These are phyloP conservation scores for Anastatica hierochuntica DNA, from an alignment of 345 rosid genomes.

Conservation along the genomic window DNA sequence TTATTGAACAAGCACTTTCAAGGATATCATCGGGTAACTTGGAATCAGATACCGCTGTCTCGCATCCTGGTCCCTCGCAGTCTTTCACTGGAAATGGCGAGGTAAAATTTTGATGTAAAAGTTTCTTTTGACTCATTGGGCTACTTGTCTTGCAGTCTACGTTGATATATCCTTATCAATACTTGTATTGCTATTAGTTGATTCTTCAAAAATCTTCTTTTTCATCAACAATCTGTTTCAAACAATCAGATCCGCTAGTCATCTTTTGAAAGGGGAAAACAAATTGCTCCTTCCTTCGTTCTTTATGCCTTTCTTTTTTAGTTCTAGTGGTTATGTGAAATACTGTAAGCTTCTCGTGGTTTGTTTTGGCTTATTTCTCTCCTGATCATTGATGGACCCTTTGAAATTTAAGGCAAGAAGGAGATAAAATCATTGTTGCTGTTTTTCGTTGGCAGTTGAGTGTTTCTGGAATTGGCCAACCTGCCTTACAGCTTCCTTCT, in stretches of 20 bases:
- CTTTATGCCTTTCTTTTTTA: slow-evolving; percentile 1
- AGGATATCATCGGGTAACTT: slow-evolving; percentile 74
- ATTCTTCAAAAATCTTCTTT: neutral
- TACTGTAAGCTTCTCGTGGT: slow-evolving; percentile 1
- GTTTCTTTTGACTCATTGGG: neutral
- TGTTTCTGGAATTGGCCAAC: slow-evolving; percentile 29
- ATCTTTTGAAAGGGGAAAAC: neutral
- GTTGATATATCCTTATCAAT: neutral
- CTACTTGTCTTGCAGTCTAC: neutral
- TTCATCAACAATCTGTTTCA: neutral
- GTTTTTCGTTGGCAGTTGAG: slow-evolving; percentile 36
- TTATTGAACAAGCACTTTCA: slow-evolving; percentile 77
- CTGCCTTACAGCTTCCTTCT: slow-evolving; percentile 45
- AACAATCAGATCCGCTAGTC: neutral
- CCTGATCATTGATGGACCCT: neutral
- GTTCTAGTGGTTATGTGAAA: neutral
- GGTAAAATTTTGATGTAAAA: slow-evolving; percentile 30
- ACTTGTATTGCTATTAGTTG: neutral
- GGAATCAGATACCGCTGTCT: slow-evolving; percentile 50
- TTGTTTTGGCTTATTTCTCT: neutral
- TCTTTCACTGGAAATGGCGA: slow-evolving; percentile 46
- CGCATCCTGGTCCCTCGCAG: slow-evolving; percentile 43
- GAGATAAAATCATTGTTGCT: neutral
- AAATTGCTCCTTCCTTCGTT: neutral
- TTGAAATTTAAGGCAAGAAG: neutral